These are phyloP conservation scores for Actinidia arguta DNA, from an alignment of 179 eudicot species.

Conservation along the genomic window DNA sequence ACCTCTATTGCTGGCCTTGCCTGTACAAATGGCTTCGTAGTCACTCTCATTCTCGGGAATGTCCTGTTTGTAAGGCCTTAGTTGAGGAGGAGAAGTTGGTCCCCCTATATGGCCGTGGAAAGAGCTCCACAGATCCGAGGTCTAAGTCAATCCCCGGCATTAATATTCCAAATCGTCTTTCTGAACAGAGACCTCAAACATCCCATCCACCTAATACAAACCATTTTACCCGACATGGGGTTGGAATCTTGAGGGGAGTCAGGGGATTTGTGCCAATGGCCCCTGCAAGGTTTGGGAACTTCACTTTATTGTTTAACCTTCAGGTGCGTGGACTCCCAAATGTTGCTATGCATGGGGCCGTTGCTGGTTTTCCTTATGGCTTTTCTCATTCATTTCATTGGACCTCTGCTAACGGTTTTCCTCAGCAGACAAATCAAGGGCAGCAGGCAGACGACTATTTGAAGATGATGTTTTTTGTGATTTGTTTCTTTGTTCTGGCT, in stretches of 20 bases:
- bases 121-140: constrained; percentile 71
- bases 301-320: constrained; percentile 66
- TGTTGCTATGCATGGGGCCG: constrained; percentile 27
- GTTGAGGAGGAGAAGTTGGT: constrained; percentile 73
- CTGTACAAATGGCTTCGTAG: constrained; percentile 82
- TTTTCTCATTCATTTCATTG: constrained; percentile 52
- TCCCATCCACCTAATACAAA: constrained; percentile 63
- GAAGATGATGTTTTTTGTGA: constrained; percentile 53
- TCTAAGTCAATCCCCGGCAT: constrained; percentile 63
- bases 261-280: constrained; percentile 65
- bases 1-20: constrained; percentile 91
- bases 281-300: constrained; percentile 68
- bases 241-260: constrained; percentile 71
- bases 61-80: constrained; percentile 83
- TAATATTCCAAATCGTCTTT: constrained; percentile 70
- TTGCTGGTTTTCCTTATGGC: constrained; percentile 34
- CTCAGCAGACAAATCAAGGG: constrained; percentile 47
- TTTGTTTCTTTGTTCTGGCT: constrained; percentile 60
- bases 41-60: constrained; percentile 67
- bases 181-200: constrained; percentile 82
- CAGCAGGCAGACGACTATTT: constrained; percentile 57
- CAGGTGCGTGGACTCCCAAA: constrained; percentile 73
- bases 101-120: constrained; percentile 82
- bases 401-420: constrained; percentile 47
- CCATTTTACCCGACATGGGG: constrained; percentile 59